A percentile compares a stretch with the other conserved stretches of the same genome.
These are phyloP conservation scores for Leccinum aurantiacum DNA, from an alignment of 768 basidiomycete species.

Conservation along the genomic window DNA sequence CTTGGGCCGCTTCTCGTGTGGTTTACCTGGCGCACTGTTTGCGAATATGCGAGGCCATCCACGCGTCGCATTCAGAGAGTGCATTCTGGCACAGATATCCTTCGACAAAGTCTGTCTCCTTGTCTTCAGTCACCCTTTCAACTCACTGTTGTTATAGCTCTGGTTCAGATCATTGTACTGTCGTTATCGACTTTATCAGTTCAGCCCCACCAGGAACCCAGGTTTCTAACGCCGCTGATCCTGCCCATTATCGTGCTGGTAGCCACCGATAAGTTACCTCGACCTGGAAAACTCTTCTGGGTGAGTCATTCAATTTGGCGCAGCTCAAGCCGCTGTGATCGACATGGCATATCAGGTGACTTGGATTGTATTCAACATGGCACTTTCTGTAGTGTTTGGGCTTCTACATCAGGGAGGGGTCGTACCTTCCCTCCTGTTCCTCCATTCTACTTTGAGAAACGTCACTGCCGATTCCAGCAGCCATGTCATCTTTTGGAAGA, in stretches of 20 bases:
- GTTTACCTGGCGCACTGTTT: conserved; percentile 17
- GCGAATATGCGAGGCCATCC: conserved; percentile 5
- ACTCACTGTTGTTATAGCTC: conserved; percentile 23
- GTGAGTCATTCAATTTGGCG: conserved; percentile 18
- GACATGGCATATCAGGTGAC: conserved; percentile 19
- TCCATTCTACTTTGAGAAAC: conserved; percentile 28
- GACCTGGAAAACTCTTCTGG: conserved; percentile 34
- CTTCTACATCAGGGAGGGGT: conserved; percentile 42
- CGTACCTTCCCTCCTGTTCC: conserved; percentile 38
- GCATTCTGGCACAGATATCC: conserved; percentile 13
- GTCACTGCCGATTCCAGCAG: conserved; percentile 3
- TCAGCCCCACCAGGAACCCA: conserved; percentile 41
- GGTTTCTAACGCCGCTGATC: conserved; percentile 39
- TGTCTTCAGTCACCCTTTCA: not conserved
- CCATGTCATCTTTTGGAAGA: conserved; percentile 40
- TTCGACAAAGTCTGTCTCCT: conserved; percentile 18
- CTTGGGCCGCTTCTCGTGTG: conserved; percentile 36
- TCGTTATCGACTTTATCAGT: conserved; percentile 32
- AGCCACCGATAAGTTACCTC: conserved; percentile 26
- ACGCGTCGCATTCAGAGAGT: conserved; percentile 4
- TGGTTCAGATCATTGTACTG: conserved; percentile 30
- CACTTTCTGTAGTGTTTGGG: conserved; percentile 35
- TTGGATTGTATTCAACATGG: conserved; percentile 32
- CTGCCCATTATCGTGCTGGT: conserved; percentile 33
- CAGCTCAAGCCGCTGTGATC: not conserved